Evolutionary conservation across 1,139 yeast species (phyloP), one percentile per base, ranked within the genome.

Genomic region (Geotrichum histeridarum): DNA sequence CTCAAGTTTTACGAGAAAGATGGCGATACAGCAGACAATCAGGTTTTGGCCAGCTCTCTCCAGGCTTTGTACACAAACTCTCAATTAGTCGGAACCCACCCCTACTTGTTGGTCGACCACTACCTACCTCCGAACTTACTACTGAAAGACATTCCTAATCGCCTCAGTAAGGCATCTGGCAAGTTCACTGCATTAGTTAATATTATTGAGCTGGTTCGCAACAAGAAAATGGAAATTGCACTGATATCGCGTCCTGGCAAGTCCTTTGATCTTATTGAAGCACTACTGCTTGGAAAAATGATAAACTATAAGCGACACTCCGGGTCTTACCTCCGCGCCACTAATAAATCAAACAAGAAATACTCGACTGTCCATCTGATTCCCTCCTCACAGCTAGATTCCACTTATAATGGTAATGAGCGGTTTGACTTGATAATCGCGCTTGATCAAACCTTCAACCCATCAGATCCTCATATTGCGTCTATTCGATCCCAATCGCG

Each of bases 71-170:
- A 87, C 60, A 72, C 78, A 57, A 90, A 89, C 70, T 81, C 93
- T 50, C 85, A 84, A 68, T 74, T 84, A 43, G 94, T 90, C 3
- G 83, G 94, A 36, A 82, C 93, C 0, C 99, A 93, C 69, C 98
- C 98, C 0, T 91, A 86, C 64, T 71, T 91, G 50, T 71, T 93
- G 53, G 89, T 91, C 53, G 85, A 83, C 59, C 95, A 89, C 67
- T 86, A 86, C 63, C 78, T 89, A 78, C 98, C 97, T 30, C 89
- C 87, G 66, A 84, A 85, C 59, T 72, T 91, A 56, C 77, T 83
- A 6, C 80, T 84, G 53, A 84, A 85, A 67, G 96, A 90, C 61
- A 83, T 86, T 60, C 93, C 95, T 1, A 74, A 75, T 42, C 80
- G 84, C 64, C 70, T 91, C 53, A 86, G 86, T 11, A 91, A 85